Conservation (phyloP, 345 rosid species). For the Cardamine occulta region DNA sequence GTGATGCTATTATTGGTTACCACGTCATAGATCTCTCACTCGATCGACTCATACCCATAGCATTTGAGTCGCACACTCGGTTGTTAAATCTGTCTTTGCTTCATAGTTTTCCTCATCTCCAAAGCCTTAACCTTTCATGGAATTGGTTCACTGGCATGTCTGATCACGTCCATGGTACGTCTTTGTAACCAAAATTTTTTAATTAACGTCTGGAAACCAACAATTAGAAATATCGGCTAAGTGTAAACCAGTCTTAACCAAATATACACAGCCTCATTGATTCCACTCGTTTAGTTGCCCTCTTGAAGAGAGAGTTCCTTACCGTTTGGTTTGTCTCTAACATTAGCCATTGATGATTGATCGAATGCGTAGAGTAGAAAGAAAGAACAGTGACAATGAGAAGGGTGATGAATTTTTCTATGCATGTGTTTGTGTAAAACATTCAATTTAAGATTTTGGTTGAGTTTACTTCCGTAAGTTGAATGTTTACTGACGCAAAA, state of each 20-base stretch:
- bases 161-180: slow-evolving; percentile 31
- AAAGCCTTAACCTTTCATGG: slow-evolving; percentile 27
- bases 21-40: slow-evolving; percentile 28
- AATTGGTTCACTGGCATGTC: slow-evolving; percentile 16
- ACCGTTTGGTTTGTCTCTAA: neutral
- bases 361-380: neutral
- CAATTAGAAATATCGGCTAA: neutral
- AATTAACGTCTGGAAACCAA: neutral
- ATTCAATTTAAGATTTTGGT: neutral
- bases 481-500: no score
- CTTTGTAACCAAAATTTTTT: neutral
- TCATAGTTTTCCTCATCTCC: slow-evolving; percentile 31
- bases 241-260: slow-evolving; percentile 24
- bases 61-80: slow-evolving; percentile 27
- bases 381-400: no score
- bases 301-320: neutral
- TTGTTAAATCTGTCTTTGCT: slow-evolving; percentile 22
- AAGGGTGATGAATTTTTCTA: no score
- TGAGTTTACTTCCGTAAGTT: no score
- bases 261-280: neutral
- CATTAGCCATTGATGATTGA: neutral
- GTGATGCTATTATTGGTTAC: neutral
- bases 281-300: neutral
- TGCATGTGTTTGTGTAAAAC: neutral
- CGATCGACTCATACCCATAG: slow-evolving; percentile 5